phyloP scores from a whole-genome alignment of 768 basidiomycete species.

The Leccinum longicurvipes region DNA sequence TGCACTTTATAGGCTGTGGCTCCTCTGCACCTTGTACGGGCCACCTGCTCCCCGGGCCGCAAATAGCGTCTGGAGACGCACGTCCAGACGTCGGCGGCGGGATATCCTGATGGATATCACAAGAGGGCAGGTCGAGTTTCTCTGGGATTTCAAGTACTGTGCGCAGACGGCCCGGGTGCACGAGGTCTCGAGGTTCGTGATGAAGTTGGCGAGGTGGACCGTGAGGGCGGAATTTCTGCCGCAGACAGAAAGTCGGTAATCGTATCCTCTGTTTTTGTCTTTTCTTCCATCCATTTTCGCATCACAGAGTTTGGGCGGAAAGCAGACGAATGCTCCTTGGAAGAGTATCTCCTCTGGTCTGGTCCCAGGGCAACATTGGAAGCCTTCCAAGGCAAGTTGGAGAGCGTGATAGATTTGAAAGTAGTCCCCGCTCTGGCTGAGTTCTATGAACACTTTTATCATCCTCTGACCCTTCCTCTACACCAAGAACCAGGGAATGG shows the following conservation, averaged over 20 bases:
- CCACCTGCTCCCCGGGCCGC: slow-evolving; percentile 1
- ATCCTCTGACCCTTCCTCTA: not conserved
- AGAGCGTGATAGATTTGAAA: slow-evolving; percentile 3
- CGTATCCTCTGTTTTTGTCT: too few species aligned
- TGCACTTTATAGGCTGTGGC: slow-evolving; percentile 30
- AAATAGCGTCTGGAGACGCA: slow-evolving; percentile 8
- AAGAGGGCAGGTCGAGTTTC: slow-evolving; percentile 4
- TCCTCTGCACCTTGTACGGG: slow-evolving; percentile 14
- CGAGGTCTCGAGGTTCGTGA: slow-evolving; percentile 7
- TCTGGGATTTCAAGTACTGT: slow-evolving; percentile 3
- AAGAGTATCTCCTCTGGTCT: slow-evolving; percentile 12
- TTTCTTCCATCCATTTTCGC: too few species aligned
- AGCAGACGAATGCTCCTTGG: not conserved
- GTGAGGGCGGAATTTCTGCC: slow-evolving; percentile 4
- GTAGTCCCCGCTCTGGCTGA: not conserved
- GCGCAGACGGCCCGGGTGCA: not conserved
- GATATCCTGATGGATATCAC: not conserved
- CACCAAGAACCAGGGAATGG: not conserved
- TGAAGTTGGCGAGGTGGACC: slow-evolving; percentile 8
- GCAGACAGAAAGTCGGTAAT: slow-evolving; percentile 1
- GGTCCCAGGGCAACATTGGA: slow-evolving; percentile 5
- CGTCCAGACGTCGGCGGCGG: slow-evolving; percentile 1
- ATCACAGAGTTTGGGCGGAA: not conserved
- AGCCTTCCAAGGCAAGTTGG: slow-evolving; percentile 11
- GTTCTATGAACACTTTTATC: slow-evolving; percentile 11